Percentiles rank a stretch among this genome's conserved stretches.
Evolutionary conservation across 805 yeast genomes (phyloP).

Genomic region (Saccharomyces kudriavzevii): DNA sequence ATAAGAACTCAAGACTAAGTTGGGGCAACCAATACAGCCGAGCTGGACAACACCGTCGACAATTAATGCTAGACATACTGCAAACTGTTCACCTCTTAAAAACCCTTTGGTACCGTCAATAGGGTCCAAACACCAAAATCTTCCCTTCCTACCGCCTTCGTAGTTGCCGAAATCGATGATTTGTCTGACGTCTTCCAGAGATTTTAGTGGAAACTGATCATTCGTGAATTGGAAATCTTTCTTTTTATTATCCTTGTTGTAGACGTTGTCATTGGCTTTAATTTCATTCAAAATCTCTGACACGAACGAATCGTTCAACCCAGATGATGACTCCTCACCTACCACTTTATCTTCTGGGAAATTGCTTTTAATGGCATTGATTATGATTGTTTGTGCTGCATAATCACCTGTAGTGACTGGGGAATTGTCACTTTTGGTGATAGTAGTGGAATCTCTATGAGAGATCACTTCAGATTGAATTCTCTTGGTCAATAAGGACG

Average conservation of each 20-base stretch:
- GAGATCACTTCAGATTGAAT: constrained; percentile 49
- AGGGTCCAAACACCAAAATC: constrained; percentile 97
- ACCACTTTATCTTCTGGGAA: constrained; percentile 84
- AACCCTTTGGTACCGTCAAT: constrained; percentile 98
- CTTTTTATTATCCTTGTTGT: constrained; percentile 24
- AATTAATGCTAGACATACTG: constrained; percentile 86
- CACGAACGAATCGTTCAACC: constrained; percentile 45
- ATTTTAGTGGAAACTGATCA: constrained; percentile 29
- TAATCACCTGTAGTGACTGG: constrained; percentile 97
- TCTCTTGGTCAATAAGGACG: constrained; percentile 63
- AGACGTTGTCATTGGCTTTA: constrained; percentile 41
- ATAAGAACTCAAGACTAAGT: constrained; percentile 41
- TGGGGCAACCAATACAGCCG: constrained; percentile 96
- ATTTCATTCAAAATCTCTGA: constrained; percentile 54
- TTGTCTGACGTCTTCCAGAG: constrained; percentile 44
- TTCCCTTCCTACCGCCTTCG: constrained; percentile 66
- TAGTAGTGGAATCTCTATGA: constrained; percentile 42
- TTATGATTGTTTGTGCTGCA: constrained; percentile 90
- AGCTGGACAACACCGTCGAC: constrained; percentile 77
- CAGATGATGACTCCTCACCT: constrained; percentile 86
- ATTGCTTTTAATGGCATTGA: constrained; percentile 66
- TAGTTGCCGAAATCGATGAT: constrained; percentile 76
- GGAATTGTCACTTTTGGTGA: constrained; percentile 78
- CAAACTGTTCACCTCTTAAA: constrained; percentile 91
- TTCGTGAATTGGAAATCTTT: constrained; percentile 18